phyloP scores from a whole-genome alignment of 305 asterid species.

The Euphrasia arctica region DNA sequence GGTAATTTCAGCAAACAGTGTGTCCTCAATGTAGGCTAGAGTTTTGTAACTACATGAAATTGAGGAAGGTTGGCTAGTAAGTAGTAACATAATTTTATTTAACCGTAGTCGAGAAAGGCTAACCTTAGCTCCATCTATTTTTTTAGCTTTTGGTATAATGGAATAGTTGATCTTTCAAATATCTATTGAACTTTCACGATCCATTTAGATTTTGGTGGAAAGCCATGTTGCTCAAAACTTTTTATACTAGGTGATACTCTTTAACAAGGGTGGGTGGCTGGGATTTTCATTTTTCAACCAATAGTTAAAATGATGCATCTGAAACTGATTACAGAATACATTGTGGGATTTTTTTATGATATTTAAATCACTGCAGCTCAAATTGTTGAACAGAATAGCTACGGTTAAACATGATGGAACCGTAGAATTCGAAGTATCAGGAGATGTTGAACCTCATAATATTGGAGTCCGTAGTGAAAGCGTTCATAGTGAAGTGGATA shows the following conservation, averaged over 20 bases:
- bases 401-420: conserved; percentile 78
- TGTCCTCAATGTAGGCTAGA: not conserved
- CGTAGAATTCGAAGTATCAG: conserved; percentile 76
- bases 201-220: not conserved
- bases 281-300: conserved; percentile 22
- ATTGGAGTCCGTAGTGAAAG: conserved; percentile 36
- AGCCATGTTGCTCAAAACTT: not conserved
- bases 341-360: conserved; percentile 29
- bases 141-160: conserved; percentile 3
- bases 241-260: not conserved
- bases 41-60: not conserved
- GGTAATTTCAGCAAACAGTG: not conserved
- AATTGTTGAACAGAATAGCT: conserved; percentile 71
- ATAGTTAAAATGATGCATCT: conserved; percentile 36
- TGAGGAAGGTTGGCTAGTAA: not conserved
- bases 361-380: conserved; percentile 63
- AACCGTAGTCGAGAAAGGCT: not conserved
- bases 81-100: too few relatives aligned
- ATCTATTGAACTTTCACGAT: not conserved
- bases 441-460: conserved; percentile 50
- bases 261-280: not conserved
- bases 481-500: conserved; percentile 37
- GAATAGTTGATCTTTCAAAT: not conserved
- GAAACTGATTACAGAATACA: conserved; percentile 41
- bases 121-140: not conserved